phyloP scores from a whole-genome alignment of 371 early-diverging fungal species.

The Mucor sp. region DNA sequence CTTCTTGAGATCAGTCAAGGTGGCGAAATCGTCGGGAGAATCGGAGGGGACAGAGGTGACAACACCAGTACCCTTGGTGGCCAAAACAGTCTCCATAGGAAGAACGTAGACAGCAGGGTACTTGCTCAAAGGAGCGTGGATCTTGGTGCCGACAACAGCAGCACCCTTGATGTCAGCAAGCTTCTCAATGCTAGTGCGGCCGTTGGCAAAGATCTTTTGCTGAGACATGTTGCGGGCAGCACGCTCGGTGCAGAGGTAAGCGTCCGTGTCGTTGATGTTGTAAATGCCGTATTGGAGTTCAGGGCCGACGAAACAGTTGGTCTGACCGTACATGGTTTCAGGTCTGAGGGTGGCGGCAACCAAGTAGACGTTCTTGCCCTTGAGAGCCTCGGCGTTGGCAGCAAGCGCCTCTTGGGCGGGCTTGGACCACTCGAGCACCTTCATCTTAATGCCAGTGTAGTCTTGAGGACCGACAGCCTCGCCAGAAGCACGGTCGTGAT shows the following conservation, averaged over 20 bases:
- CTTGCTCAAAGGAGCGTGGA: conserved; percentile 85
- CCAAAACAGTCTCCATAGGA: conserved; percentile 95
- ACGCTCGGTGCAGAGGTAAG: conserved; percentile 90
- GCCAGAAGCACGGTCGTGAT: conserved; percentile 99
- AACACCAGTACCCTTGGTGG: conserved; percentile 98
- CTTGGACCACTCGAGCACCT: conserved; percentile 73
- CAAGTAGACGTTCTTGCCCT: conserved; percentile 79
- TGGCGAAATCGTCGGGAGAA: conserved; percentile 96
- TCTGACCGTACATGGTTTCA: conserved; percentile 99
- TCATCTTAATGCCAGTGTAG: conserved; percentile 93
- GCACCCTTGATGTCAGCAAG: conserved; percentile 81
- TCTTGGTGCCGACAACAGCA: conserved; percentile 86
- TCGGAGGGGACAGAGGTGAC: conserved; percentile 98
- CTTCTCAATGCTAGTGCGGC: conserved; percentile 50
- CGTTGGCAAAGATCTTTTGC: conserved; percentile 74
- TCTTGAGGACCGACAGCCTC: conserved; percentile 98
- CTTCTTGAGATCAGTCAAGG: conserved; percentile 89
- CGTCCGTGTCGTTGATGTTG: conserved; percentile 74
- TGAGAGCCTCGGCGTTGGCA: conserved; percentile 56
- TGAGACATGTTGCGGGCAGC: conserved; percentile 97
- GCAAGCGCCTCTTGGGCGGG: conserved; percentile 55
- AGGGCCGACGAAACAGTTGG: conserved; percentile 96
- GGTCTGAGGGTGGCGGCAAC: conserved; percentile 98
- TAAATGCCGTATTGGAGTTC: conserved; percentile 90
- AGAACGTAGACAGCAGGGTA: conserved; percentile 88